Percentiles rank a stretch among this genome's conserved stretches.
Conservation (phyloP, 1,284 basidiomycete genomes). For the Cryptococcus wingfieldii region DNA sequence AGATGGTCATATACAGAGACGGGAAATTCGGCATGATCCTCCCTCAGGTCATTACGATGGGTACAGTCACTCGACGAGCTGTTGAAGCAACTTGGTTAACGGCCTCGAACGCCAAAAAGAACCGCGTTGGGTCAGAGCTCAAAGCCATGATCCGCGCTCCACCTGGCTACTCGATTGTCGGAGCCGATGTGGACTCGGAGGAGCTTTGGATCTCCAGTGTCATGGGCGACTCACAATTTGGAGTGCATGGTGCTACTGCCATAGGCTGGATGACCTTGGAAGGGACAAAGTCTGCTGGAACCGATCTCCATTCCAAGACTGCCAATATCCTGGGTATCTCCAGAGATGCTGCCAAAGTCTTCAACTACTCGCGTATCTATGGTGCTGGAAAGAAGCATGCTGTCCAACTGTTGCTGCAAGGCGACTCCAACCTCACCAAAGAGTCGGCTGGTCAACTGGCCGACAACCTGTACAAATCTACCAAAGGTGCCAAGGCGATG, state of each 20-base stretch:
- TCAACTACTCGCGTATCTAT: constrained; percentile 99
- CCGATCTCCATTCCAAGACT: constrained; percentile 96
- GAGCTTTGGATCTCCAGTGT: constrained; percentile 99
- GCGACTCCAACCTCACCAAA: constrained; percentile 71
- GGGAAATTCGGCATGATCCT: constrained; percentile 77
- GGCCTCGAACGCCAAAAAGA: constrained; percentile 95
- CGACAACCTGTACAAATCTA: constrained; percentile 81
- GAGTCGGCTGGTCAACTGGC: constrained; percentile 78
- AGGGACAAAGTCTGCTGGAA: constrained; percentile 93
- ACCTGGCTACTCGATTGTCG: constrained; percentile 87
- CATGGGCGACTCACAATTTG: constrained; percentile 98
- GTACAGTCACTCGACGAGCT: constrained; percentile 92
- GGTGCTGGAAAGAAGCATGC: constrained; percentile 96
- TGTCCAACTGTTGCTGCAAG: constrained; percentile 79
- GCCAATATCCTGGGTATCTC: constrained; percentile 89
- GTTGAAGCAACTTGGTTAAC: constrained; percentile 99
- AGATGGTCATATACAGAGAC: constrained; percentile 84
- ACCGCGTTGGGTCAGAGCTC: constrained; percentile 93
- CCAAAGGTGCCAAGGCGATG: constrained; percentile 85
- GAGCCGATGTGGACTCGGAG: constrained; percentile 97
- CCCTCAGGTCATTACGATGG: constrained; percentile 97
- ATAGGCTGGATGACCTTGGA: constrained; percentile 99
- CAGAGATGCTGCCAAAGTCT: constrained; percentile 94
- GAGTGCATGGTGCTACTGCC: constrained; percentile 91
- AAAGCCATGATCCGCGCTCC: constrained; percentile 97